Evolutionary conservation across 495 filamentous ascomycete species (phyloP).

Genomic region (Tuber indicum): DNA sequence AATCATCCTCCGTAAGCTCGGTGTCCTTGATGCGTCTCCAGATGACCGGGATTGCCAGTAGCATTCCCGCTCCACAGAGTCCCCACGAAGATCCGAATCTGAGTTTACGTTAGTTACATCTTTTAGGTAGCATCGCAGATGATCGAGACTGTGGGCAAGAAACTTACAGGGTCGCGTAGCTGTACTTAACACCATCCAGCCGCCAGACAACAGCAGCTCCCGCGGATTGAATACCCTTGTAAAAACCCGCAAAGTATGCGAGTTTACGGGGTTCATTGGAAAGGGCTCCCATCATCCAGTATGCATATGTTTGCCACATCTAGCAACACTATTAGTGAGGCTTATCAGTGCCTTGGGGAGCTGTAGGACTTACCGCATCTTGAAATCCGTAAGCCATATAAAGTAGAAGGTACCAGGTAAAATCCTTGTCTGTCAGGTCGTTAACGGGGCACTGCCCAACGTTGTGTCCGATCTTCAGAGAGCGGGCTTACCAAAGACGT

Average conservation of each 20-base stretch:
- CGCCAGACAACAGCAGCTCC: conserved; percentile 83
- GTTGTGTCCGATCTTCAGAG: neutral
- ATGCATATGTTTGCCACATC: conserved; percentile 22
- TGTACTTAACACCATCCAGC: conserved; percentile 57
- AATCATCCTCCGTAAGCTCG: conserved; percentile 38
- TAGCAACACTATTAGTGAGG: conserved; percentile 13
- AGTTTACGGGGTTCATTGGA: conserved; percentile 86
- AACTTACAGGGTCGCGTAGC: conserved; percentile 57
- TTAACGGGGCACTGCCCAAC: conserved; percentile 43
- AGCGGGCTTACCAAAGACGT: conserved; percentile 36
- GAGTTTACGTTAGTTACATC: conserved; percentile 8
- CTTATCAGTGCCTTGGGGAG: neutral
- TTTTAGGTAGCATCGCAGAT: neutral
- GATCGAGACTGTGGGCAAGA: neutral
- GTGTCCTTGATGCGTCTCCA: conserved; percentile 39
- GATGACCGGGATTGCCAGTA: conserved; percentile 38
- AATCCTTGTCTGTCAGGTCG: conserved; percentile 64
- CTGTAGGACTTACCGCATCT: conserved; percentile 77
- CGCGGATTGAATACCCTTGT: conserved; percentile 96
- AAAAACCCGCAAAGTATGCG: conserved; percentile 90
- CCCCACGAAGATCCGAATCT: conserved; percentile 41
- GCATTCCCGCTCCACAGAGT: conserved; percentile 36
- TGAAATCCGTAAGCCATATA: conserved; percentile 93
- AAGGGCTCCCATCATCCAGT: conserved; percentile 71
- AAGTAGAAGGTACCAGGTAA: conserved; percentile 76